Conservation (phyloP, 164 flowering plant species). For the Aristolochia californica region DNA sequence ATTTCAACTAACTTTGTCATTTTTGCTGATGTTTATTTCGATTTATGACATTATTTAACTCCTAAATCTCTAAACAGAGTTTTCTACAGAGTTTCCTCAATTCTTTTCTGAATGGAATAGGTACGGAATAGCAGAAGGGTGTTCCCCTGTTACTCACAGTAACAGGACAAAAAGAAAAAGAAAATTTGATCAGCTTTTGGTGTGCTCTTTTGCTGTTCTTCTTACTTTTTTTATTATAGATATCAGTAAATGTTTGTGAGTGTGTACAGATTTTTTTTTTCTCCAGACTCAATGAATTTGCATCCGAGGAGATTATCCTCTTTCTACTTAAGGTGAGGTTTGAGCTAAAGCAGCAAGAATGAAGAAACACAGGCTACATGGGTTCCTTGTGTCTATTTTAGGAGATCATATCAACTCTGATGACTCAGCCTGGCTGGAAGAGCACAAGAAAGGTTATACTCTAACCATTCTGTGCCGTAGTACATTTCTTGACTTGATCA, state of each 20-base stretch:
- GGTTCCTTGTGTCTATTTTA: slow-evolving; percentile 41
- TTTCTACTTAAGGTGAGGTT: background rate
- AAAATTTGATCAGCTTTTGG: no score
- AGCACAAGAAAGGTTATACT: slow-evolving; percentile 42
- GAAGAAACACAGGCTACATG: slow-evolving; percentile 19
- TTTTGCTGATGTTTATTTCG: no score
- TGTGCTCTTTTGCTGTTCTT: background rate
- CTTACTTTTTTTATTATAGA: background rate
- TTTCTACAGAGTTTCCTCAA: no score
- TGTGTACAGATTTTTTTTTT: background rate
- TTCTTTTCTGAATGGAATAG: no score
- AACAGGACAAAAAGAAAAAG: no score
- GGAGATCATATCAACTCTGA: slow-evolving; percentile 51
- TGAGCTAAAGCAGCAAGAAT: slow-evolving; percentile 9
- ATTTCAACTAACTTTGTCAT: no score
- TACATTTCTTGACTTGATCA: background rate
- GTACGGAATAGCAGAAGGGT: no score
- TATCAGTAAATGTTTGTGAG: background rate
- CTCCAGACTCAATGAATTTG: background rate
- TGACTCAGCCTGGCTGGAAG: slow-evolving; percentile 45
- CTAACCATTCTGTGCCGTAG: background rate
- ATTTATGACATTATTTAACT: no score
- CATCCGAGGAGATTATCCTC: background rate
- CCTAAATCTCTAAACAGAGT: no score
- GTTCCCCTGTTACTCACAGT: no score